phyloP scores from a whole-genome alignment of 805 yeast species.

The Millerago galiae region DNA sequence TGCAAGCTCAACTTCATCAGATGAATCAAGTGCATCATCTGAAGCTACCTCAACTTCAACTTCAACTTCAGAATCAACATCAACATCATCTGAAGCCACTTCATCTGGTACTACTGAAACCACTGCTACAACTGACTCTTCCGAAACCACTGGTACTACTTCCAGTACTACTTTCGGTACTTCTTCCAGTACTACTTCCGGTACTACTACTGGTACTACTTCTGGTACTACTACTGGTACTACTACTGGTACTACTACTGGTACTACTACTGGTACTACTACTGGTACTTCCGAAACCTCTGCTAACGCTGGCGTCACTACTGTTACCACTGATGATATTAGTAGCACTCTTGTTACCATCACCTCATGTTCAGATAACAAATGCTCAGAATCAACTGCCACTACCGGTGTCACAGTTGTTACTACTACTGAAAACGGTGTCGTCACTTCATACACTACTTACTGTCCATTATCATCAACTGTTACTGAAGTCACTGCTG shows the following conservation, averaged over 20 bases:
- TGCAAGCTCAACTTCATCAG: not conserved
- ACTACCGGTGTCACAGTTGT: not conserved
- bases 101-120: not conserved
- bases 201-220: not conserved
- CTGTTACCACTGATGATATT: not conserved
- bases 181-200: not conserved
- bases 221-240: too few species aligned
- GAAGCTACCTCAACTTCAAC: not conserved
- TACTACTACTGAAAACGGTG: not conserved
- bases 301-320: not conserved
- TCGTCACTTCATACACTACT: conserved; percentile 1
- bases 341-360: not conserved
- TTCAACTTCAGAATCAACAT: too few species aligned
- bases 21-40: not conserved
- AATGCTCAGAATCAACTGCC: not conserved
- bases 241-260: not conserved
- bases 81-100: too few species aligned
- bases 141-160: not conserved
- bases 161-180: not conserved
- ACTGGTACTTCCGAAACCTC: too few species aligned
- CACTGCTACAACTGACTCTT: not conserved
- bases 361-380: not conserved
- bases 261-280: not conserved
- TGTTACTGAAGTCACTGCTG: not conserved
- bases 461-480: conserved; percentile 2